These are phyloP conservation scores for Cordyceps tenuipes DNA, from an alignment of 2,329 filamentous ascomycete genomes.

Conservation along the genomic window DNA sequence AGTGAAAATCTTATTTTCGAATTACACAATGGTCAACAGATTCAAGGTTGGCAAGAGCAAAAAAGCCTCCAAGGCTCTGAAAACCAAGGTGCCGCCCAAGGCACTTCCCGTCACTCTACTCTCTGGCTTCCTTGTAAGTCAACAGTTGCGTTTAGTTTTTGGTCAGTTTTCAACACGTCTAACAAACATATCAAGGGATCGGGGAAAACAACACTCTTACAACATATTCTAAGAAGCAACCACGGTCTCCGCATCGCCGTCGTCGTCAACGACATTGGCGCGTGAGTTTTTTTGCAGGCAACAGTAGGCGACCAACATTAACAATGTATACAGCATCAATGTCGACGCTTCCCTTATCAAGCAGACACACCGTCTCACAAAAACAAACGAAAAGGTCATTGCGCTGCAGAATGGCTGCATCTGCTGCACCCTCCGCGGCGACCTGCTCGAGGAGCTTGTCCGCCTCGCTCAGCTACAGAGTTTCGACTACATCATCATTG, in stretches of 20 bases:
- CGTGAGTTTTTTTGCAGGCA: conserved; percentile 29
- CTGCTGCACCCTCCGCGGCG: conserved; percentile 65
- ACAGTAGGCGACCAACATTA: background rate
- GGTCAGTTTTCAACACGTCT: background rate
- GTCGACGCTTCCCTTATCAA: conserved; percentile 56
- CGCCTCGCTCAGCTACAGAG: conserved; percentile 50
- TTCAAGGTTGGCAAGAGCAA: conserved; percentile 10
- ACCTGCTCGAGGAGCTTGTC: conserved; percentile 62
- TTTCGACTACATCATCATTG: conserved; percentile 65
- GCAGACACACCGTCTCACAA: conserved; percentile 45
- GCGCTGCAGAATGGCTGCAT: conserved; percentile 68
- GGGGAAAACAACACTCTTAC: conserved; percentile 63
- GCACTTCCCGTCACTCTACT: conserved; percentile 51
- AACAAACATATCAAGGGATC: conserved; percentile 40
- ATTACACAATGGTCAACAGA: background rate
- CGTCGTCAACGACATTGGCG: conserved; percentile 65
- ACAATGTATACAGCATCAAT: conserved; percentile 39
- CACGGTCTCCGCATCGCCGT: conserved; percentile 63
- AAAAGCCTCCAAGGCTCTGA: conserved; percentile 9
- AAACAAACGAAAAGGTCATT: conserved; percentile 56
- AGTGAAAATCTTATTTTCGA: background rate
- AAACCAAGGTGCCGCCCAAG: conserved; percentile 14
- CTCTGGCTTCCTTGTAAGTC: conserved; percentile 47
- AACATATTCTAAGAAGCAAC: conserved; percentile 58
- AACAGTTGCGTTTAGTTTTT: background rate